Conservation (phyloP, 2,329 filamentous ascomycete genomes). For the Neofusicoccum sp. region DNA sequence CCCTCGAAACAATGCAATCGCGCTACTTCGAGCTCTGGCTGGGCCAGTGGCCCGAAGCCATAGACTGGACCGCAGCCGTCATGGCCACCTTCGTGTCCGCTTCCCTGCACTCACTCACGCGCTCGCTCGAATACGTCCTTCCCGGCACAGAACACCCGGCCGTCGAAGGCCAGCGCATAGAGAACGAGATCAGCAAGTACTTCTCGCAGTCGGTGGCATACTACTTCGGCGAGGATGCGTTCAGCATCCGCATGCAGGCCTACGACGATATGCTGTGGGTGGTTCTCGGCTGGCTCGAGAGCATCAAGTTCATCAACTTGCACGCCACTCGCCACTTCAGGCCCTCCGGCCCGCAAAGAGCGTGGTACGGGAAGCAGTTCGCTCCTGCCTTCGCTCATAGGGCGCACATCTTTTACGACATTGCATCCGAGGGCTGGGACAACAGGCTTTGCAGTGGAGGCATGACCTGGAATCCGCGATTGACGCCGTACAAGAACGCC, state of each 20-base stretch:
- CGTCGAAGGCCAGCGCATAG: slow-evolving; percentile 51
- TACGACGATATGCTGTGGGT: slow-evolving; percentile 97
- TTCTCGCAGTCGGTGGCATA: slow-evolving; percentile 74
- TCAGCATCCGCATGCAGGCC: slow-evolving; percentile 72
- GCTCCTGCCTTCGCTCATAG: slow-evolving; percentile 76
- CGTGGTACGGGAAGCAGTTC: slow-evolving; percentile 78
- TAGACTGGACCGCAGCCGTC: slow-evolving; percentile 93
- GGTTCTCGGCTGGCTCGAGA: slow-evolving; percentile 85
- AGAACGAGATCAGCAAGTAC: slow-evolving; percentile 80
- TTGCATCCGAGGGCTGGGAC: slow-evolving; percentile 79
- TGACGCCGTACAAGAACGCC: slow-evolving; percentile 88
- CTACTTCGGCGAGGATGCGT: slow-evolving; percentile 83
- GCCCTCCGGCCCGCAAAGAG: slow-evolving; percentile 15
- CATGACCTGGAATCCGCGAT: slow-evolving; percentile 83
- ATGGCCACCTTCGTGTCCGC: slow-evolving; percentile 76
- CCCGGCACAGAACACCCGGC: slow-evolving; percentile 29
- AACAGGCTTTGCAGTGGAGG: slow-evolving; percentile 77
- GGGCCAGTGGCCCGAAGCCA: slow-evolving; percentile 79
- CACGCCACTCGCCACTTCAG: slow-evolving; percentile 65
- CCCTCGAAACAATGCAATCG: slow-evolving; percentile 73
- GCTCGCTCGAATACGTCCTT: slow-evolving; percentile 51
- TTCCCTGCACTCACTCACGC: slow-evolving; percentile 68
- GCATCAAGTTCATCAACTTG: slow-evolving; percentile 70
- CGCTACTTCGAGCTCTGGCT: slow-evolving; percentile 74
- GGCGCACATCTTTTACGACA: slow-evolving; percentile 79